phyloP scores from a whole-genome alignment of 225 moss, liverwort and hornwort species.

The Rhytidiadelphus loreus region DNA sequence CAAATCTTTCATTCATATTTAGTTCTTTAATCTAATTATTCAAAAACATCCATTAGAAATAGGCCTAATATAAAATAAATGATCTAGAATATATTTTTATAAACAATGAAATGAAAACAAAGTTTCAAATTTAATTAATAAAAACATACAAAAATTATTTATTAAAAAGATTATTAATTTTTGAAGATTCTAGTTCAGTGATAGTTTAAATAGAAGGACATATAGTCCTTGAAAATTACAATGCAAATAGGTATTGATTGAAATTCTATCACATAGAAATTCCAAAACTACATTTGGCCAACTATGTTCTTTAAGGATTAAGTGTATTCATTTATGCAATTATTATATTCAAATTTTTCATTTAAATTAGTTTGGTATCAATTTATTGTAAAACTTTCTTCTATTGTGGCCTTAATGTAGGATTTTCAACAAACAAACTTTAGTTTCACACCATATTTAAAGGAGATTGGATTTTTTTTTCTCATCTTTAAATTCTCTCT shows the following conservation, averaged over 20 bases:
- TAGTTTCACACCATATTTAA: neutral
- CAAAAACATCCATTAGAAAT: accelerated
- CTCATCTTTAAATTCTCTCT: neutral
- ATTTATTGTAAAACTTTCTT: neutral
- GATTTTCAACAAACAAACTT: neutral
- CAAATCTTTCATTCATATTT: neutral
- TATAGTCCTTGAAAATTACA: neutral
- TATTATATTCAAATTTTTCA: neutral
- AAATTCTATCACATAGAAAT: neutral
- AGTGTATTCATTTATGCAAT: neutral
- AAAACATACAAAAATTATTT: too few relatives aligned
- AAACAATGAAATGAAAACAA: neutral
- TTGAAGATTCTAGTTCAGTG: accelerated
- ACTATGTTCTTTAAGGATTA: too few relatives aligned
- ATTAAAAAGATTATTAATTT: too few relatives aligned
- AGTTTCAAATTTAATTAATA: neutral
- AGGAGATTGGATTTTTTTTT: neutral
- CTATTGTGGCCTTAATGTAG: accelerated
- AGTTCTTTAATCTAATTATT: neutral
- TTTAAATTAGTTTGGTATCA: neutral
- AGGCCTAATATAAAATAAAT: neutral
- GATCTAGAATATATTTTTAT: neutral
- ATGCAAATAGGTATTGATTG: neutral
- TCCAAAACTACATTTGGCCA: accelerated
- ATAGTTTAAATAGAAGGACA: neutral